Percentiles rank a stretch among this genome's conserved stretches.
Evolutionary conservation across 257 asterid species (phyloP).

Genomic region (Plantago elongata): DNA sequence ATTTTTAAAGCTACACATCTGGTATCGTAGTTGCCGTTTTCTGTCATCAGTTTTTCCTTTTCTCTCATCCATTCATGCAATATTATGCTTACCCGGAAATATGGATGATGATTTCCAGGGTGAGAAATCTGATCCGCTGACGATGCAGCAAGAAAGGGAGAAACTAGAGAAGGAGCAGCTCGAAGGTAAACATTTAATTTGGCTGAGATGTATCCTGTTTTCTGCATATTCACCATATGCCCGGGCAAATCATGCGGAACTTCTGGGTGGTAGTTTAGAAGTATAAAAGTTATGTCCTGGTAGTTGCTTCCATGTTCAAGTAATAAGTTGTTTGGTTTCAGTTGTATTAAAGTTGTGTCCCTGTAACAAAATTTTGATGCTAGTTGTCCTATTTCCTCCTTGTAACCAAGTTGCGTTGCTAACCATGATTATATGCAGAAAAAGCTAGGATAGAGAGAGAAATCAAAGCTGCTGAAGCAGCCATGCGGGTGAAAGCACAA

Average conservation of each 20-base stretch:
- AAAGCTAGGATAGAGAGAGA: constrained; percentile 56
- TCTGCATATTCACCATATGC: too few species aligned
- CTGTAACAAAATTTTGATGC: background rate
- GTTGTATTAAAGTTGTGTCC: too few species aligned
- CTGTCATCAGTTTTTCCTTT: background rate
- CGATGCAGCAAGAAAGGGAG: constrained; percentile 50
- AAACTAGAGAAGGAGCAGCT: constrained; percentile 50
- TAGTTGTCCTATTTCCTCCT: background rate
- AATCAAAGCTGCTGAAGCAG: constrained; percentile 57
- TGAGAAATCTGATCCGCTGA: constrained; percentile 37
- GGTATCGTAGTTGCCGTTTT: background rate
- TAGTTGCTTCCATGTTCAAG: too few species aligned
- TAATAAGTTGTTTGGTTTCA: too few species aligned
- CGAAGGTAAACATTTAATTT: constrained; percentile 33
- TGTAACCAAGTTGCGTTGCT: background rate
- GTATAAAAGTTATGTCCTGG: too few species aligned
- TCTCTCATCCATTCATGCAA: background rate
- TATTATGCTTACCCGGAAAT: constrained; percentile 14
- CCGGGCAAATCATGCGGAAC: too few species aligned
- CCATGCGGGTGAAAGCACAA: constrained; percentile 32
- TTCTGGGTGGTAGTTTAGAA: too few species aligned
- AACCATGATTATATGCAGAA: constrained; percentile 38
- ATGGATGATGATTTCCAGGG: constrained; percentile 29
- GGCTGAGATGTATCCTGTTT: too few species aligned
- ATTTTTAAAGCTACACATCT: constrained; percentile 59